phyloP scores from a whole-genome alignment of 1,284 basidiomycete species.

The Melanopsichium pennsylvanicum region DNA sequence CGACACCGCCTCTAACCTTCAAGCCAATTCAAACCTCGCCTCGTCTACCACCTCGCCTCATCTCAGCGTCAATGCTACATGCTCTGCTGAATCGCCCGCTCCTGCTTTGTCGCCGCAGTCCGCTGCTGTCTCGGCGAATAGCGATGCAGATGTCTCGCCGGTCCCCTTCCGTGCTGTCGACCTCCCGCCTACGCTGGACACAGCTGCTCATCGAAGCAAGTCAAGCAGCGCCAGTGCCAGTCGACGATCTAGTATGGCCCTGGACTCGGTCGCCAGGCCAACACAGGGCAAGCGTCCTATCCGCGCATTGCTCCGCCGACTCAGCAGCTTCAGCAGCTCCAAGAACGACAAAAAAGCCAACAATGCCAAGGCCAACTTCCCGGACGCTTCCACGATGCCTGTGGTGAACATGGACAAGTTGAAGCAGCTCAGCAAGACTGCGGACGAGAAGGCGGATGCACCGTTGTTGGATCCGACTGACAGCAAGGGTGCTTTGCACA shows the following conservation, averaged over 20 bases:
- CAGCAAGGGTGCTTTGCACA: too few species aligned
- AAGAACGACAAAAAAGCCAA: constrained; percentile 16
- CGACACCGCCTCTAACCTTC: constrained; percentile 2
- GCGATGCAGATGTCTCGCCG: constrained; percentile 35
- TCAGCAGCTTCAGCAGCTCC: constrained; percentile 40
- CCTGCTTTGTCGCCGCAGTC: constrained; percentile 24
- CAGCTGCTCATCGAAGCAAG: constrained; percentile 2
- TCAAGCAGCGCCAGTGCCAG: constrained; percentile 12
- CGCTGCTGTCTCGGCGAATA: constrained; percentile 21
- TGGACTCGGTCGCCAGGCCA: constrained; percentile 3
- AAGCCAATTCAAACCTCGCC: neutral
- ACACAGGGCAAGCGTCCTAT: constrained; percentile 20
- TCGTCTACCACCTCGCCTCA: constrained; percentile 4
- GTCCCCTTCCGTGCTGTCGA: constrained; percentile 29
- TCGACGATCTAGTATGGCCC: constrained; percentile 18
- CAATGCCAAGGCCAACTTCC: constrained; percentile 32
- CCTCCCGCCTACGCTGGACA: constrained; percentile 9
- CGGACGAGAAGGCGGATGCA: constrained; percentile 1
- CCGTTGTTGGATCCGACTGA: too few species aligned
- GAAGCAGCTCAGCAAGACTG: constrained; percentile 17
- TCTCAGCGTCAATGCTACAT: constrained; percentile 20
- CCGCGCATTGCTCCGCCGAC: constrained; percentile 30
- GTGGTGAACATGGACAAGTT: constrained; percentile 28
- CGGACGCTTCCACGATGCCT: constrained; percentile 36
- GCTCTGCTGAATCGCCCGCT: constrained; percentile 9